A percentile compares a stretch with the other conserved stretches of the same genome.
Evolutionary conservation across 306 rosid species (phyloP).

Genomic region (Calophaca sinica): DNA sequence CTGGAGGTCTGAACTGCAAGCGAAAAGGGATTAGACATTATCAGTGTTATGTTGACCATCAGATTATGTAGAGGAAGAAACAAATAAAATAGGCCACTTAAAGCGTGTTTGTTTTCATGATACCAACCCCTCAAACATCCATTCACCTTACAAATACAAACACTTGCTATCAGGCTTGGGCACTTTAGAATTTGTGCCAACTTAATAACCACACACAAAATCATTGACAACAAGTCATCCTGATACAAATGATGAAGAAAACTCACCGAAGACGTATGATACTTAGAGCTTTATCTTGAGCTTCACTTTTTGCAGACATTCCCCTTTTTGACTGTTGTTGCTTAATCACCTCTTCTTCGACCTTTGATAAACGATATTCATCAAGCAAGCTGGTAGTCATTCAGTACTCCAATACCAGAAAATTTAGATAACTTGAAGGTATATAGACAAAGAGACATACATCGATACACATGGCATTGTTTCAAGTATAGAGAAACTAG

Average conservation of each 20-base stretch:
- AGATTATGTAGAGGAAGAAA: background rate
- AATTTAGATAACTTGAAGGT: constrained; percentile 18
- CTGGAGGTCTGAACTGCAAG: constrained; percentile 83
- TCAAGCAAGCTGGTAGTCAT: constrained; percentile 43
- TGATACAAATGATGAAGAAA: constrained; percentile 32
- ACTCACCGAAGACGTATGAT: constrained; percentile 74
- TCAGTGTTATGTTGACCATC: constrained; percentile 20
- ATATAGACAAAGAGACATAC: constrained; percentile 12
- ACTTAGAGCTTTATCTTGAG: constrained; percentile 84
- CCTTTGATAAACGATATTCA: constrained; percentile 60
- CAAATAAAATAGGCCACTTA: background rate
- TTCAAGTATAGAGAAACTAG: constrained; percentile 10
- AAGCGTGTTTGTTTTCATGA: background rate
- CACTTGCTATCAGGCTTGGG: background rate
- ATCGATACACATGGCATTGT: background rate
- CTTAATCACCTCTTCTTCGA: constrained; percentile 79
- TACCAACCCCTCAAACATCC: background rate
- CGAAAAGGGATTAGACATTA: constrained; percentile 29
- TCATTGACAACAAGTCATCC: constrained; percentile 42
- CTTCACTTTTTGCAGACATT: constrained; percentile 82
- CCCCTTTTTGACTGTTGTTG: constrained; percentile 87
- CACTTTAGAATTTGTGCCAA: background rate
- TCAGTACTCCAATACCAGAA: constrained; percentile 43
- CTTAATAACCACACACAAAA: background rate
- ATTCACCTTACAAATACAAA: background rate